phyloP scores from a whole-genome alignment of 768 basidiomycete species.

The Phylloporus sp. region DNA sequence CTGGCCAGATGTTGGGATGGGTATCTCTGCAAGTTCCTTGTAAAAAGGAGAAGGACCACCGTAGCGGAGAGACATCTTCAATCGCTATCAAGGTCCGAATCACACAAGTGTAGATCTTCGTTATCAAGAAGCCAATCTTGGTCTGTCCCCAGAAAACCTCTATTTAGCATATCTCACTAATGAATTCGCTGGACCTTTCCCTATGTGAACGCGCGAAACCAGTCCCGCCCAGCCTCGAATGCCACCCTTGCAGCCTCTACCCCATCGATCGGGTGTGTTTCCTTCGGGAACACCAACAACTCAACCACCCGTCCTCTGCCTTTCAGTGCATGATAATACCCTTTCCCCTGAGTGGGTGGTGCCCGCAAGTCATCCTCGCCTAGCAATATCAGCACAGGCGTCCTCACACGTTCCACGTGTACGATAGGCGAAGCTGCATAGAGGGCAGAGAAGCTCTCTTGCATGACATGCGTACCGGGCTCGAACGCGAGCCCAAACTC shows the following conservation, averaged over 20 bases:
- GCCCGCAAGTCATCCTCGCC: slow-evolving; percentile 62
- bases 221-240: slow-evolving; percentile 51
- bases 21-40: slow-evolving; percentile 38
- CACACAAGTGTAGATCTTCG: no score
- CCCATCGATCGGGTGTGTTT: slow-evolving; percentile 60
- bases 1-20: slow-evolving; percentile 34
- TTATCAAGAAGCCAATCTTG: no score
- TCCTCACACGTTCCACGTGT: slow-evolving; percentile 45
- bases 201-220: slow-evolving; percentile 36
- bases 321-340: slow-evolving; percentile 66
- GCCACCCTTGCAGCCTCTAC: slow-evolving; percentile 55
- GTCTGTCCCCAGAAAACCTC: no score
- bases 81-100: background rate
- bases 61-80: slow-evolving; percentile 19
- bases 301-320: slow-evolving; percentile 43
- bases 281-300: slow-evolving; percentile 58
- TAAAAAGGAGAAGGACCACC: slow-evolving; percentile 27
- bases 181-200: no score
- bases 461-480: slow-evolving; percentile 39
- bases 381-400: slow-evolving; percentile 55
- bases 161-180: no score
- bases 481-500: slow-evolving; percentile 37
- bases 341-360: slow-evolving; percentile 56
- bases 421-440: slow-evolving; percentile 54
- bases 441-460: slow-evolving; percentile 41